These are phyloP conservation scores for Trypanosoma vivax DNA, from an alignment of 208 protist genomes.

Conservation along the genomic window DNA sequence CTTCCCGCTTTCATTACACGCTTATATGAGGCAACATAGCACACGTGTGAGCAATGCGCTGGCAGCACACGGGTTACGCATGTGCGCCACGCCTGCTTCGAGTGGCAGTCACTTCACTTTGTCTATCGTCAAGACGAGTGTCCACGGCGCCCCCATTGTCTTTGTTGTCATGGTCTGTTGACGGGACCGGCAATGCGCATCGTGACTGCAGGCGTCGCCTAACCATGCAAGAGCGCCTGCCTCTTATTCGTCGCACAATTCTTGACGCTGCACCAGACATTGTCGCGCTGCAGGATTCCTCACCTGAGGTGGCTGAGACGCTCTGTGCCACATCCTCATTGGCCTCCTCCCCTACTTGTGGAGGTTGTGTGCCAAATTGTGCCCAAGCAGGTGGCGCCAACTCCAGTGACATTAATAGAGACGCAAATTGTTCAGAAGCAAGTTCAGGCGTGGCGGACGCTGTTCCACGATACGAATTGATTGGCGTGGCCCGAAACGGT, in stretches of 20 bases:
- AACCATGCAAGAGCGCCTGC: conserved; percentile 34
- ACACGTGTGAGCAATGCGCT: too few relatives aligned
- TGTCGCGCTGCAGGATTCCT: conserved; percentile 78
- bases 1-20: too few relatives aligned
- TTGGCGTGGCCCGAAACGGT: conserved; percentile 62
- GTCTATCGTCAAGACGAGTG: background rate
- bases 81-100: too few relatives aligned
- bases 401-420: background rate
- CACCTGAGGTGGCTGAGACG: conserved; percentile 34
- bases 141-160: conserved; percentile 47
- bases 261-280: conserved; percentile 37
- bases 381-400: background rate
- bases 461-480: conserved; percentile 30
- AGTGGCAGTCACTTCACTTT: too few relatives aligned
- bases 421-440: background rate
- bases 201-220: conserved; percentile 51
- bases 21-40: too few relatives aligned
- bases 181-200: conserved; percentile 41
- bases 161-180: conserved; percentile 71
- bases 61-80: too few relatives aligned
- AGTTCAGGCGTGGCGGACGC: background rate
- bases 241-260: conserved; percentile 45
- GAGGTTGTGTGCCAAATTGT: background rate
- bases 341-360: background rate
- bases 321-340: conserved; percentile 12